Evolutionary conservation across 768 basidiomycete genomes (phyloP).

Genomic region (Russula emetica): DNA sequence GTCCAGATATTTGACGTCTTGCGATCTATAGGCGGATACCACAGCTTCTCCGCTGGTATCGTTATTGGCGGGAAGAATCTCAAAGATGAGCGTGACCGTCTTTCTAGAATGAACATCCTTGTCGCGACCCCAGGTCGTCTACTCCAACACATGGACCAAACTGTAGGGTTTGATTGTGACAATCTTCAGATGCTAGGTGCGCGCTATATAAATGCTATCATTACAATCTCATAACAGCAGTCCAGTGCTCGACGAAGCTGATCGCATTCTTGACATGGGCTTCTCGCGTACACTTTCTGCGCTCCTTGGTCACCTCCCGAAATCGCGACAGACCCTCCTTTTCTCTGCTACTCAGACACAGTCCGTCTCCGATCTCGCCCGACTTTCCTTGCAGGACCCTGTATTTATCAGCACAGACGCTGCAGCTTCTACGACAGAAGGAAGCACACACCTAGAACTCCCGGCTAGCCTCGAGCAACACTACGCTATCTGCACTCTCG

Average conservation of each 20-base stretch:
- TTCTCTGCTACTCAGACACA: conserved; percentile 97
- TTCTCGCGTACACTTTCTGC: conserved; percentile 87
- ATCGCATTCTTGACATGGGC: conserved; percentile 95
- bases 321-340: conserved; percentile 87
- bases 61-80: conserved; percentile 96
- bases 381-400: conserved; percentile 82
- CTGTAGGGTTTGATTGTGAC: conserved; percentile 86
- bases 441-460: conserved; percentile 46
- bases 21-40: conserved; percentile 86
- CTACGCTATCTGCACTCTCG: conserved; percentile 77
- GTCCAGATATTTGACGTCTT: conserved; percentile 98
- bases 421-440: conserved; percentile 36
- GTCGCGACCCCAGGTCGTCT: conserved; percentile 94
- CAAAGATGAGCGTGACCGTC: conserved; percentile 84
- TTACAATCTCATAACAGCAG: neutral
- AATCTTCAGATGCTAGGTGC: conserved; percentile 87
- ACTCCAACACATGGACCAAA: conserved; percentile 98
- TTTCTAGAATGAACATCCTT: conserved; percentile 96
- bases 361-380: conserved; percentile 82
- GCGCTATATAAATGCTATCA: conserved; percentile 32
- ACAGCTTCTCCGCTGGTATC: conserved; percentile 89
- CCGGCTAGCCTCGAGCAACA: conserved; percentile 83
- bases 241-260: conserved; percentile 92
- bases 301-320: conserved; percentile 86
- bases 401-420: conserved; percentile 60